Evolutionary conservation across 371 early-diverging fungal genomes (phyloP), one percentile per base, ranked within the genome.

Genomic region (Actinomucor elegans): DNA sequence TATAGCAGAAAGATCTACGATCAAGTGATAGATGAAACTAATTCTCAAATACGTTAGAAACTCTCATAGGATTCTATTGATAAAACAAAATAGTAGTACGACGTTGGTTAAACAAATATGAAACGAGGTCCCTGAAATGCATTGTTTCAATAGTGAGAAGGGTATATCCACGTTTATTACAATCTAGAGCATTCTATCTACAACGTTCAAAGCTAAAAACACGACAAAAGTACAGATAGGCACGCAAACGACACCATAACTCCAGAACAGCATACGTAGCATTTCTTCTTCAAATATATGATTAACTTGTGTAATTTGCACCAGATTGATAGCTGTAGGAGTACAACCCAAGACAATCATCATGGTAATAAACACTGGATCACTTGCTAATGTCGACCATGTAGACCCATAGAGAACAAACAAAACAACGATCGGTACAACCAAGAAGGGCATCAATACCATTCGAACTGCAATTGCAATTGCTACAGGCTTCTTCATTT

Each of bases 261-360:
- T 78, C 82, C 82, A 82, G 53, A 82, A 82, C 21, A 84, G 43
- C 49, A 82, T 71, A 26, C 60, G 71, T 0, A 81, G 47, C 79
- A 84, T 79, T 48, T 80, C 79, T 32, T 77, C 56, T 52, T 84
- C 81, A 64, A 74, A 80, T 27, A 69, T 58, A 12, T 74, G 72
- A 41, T 75, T 80, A 36, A 79, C 77, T 40, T 80, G 81, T 9
- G 72, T 69, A 20, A 84, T 67, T 37, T 84, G 85, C 2, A 73
- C 71, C 24, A 82, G 61, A 45, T 81, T 82, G 59, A 84, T 77
- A 12, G 85, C 83, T 0, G 85, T 80, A 1, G 85, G 85, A 5
- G 79, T 71, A 28, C 76, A 73, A 0, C 73, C 79, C 0, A 84
- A 21, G 5, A 84, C 56, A 14, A 81, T 71, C 61, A 84, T 63